phyloP scores from a whole-genome alignment of 495 filamentous ascomycete genomes.

The Sabuloglossum arenarium region DNA sequence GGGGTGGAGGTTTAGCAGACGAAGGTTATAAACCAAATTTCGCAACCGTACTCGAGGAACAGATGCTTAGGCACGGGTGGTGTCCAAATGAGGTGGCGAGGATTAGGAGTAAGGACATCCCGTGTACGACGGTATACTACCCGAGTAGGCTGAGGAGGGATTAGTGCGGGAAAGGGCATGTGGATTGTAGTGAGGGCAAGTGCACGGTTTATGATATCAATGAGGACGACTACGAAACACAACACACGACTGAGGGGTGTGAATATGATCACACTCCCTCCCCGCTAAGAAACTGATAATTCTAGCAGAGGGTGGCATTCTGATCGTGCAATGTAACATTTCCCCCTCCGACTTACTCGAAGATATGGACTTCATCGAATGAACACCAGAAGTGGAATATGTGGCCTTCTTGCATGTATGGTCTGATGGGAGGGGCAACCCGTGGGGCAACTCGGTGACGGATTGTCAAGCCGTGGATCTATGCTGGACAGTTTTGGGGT shows the following conservation, averaged over 20 bases:
- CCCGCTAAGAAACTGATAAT: not conserved
- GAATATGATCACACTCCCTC: not conserved
- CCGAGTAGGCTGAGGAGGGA: not conserved
- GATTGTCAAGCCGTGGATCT: not conserved
- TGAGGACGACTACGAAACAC: not conserved
- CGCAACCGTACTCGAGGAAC: not conserved
- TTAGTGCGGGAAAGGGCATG: not conserved
- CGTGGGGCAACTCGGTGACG: not conserved
- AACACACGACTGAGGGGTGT: not conserved
- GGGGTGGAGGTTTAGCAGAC: not conserved
- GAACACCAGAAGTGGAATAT: not conserved
- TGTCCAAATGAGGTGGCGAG: not conserved
- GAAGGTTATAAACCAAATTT: not conserved
- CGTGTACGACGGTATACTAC: not conserved
- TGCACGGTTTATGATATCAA: not conserved
- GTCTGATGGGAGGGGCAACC: not conserved
- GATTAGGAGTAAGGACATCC: not conserved
- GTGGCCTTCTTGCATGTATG: not conserved
- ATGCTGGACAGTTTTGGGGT: not conserved
- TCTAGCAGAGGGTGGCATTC: not conserved
- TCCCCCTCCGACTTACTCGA: not conserved
- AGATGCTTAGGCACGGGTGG: not conserved
- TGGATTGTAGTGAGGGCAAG: not conserved
- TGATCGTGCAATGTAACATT: not conserved
- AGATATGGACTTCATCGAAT: not conserved